Evolutionary conservation across 129 eudicot species (phyloP).

Genomic region (Sambucus nigra): DNA sequence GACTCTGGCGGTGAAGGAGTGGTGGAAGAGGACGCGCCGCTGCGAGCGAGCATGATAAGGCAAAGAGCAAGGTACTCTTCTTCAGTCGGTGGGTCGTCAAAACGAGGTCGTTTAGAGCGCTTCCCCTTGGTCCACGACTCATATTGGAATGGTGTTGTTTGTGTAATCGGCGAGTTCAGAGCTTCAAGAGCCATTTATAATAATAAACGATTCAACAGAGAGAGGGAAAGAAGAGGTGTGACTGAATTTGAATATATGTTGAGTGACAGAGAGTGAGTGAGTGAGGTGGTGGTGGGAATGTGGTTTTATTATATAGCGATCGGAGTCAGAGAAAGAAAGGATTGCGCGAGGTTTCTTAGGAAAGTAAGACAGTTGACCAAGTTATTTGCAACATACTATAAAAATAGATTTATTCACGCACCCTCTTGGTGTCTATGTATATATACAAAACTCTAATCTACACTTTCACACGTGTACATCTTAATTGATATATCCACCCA

Average conservation of each 20-base stretch:
- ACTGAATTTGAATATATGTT: no score
- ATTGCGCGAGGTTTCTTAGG: conserved; percentile 75
- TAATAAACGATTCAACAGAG: no score
- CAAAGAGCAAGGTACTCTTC: conserved; percentile 97
- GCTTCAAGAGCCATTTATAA: conserved; percentile 85
- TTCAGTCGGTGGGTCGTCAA: conserved; percentile 42
- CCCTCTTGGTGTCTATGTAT: no score
- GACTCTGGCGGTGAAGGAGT: conserved; percentile 7
- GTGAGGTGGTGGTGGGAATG: conserved; percentile 5
- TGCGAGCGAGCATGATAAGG: conserved; percentile 76
- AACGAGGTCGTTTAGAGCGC: conserved; percentile 64
- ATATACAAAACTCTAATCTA: no score
- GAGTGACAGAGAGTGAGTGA: conserved; percentile 19
- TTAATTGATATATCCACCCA: no score
- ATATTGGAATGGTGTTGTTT: conserved; percentile 28
- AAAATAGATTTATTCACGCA: no score
- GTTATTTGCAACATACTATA: no score
- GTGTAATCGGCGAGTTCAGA: conserved; percentile 51
- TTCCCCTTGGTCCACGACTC: conserved; percentile 83
- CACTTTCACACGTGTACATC: no score
- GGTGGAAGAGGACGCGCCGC: conserved; percentile 21
- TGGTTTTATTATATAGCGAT: conserved; percentile 13
- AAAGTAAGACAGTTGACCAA: no score
- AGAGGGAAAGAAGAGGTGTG: no score
- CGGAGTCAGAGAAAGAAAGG: conserved; percentile 25